Conservation (phyloP, 2,329 filamentous ascomycete genomes). For the Cordyceps fumosorosea region DNA sequence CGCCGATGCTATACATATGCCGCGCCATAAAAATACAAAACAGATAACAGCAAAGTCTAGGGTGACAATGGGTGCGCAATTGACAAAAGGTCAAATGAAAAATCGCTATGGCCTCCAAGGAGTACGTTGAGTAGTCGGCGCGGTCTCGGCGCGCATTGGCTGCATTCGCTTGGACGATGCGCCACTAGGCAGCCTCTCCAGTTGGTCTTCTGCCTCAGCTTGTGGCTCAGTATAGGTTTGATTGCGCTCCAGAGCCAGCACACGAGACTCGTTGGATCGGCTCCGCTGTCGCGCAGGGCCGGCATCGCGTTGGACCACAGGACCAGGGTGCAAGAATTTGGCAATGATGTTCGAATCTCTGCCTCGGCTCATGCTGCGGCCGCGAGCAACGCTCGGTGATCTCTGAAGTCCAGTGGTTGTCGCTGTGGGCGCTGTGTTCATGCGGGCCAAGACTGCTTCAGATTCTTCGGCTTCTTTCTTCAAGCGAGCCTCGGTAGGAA, state of each 20-base stretch:
- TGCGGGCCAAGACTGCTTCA: conserved; percentile 31
- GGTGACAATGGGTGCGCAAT: background rate
- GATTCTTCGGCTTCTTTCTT: conserved; percentile 45
- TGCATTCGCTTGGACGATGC: conserved; percentile 19
- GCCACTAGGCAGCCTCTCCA: conserved; percentile 21
- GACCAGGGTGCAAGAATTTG: conserved; percentile 43
- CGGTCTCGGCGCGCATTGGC: conserved; percentile 22
- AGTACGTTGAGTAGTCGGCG: conserved; percentile 19
- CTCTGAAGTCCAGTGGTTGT: conserved; percentile 25
- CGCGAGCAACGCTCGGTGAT: conserved; percentile 23
- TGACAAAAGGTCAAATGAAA: background rate
- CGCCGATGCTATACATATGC: background rate
- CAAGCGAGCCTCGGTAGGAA: conserved; percentile 51
- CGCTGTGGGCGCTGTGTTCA: conserved; percentile 25
- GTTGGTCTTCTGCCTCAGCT: conserved; percentile 22
- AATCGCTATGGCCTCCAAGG: conserved; percentile 3
- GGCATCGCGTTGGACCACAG: conserved; percentile 28
- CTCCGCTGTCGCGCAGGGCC: conserved; percentile 23
- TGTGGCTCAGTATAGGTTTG: conserved; percentile 21
- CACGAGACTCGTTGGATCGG: conserved; percentile 21
- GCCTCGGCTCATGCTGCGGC: conserved; percentile 33
- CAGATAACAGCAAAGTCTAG: background rate
- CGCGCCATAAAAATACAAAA: background rate
- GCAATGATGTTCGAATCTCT: conserved; percentile 37
- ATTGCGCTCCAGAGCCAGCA: conserved; percentile 7